Conservation (phyloP, 2,329 filamentous ascomycete species). For the Xenoacremonium recifei region DNA sequence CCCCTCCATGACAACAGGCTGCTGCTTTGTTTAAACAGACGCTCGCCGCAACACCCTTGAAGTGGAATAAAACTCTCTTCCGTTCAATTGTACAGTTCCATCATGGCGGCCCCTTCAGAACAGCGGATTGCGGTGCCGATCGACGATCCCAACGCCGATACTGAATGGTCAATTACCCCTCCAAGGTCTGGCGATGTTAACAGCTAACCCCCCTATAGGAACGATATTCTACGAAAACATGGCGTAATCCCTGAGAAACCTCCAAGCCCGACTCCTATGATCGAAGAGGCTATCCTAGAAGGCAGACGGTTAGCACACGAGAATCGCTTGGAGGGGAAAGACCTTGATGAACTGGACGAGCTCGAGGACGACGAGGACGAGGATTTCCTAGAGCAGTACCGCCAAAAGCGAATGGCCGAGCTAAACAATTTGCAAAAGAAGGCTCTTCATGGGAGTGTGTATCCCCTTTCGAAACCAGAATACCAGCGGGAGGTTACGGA, state of each 20-base stretch:
- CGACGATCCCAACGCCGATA: constrained; percentile 94
- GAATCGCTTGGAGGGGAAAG: constrained; percentile 90
- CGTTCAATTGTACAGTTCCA: constrained; percentile 8
- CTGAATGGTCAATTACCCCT: constrained; percentile 69
- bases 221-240: constrained; percentile 96
- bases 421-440: constrained; percentile 72
- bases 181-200: constrained; percentile 10
- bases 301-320: constrained; percentile 83
- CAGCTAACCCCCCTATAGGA: constrained; percentile 58
- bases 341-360: constrained; percentile 88
- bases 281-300: constrained; percentile 89
- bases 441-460: constrained; percentile 84
- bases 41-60: too few species aligned
- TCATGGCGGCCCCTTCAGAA: constrained; percentile 61
- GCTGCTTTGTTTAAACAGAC: constrained; percentile 8
- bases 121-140: constrained; percentile 77
- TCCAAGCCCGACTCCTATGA: constrained; percentile 90
- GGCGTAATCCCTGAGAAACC: constrained; percentile 97
- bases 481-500: constrained; percentile 91
- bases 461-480: constrained; percentile 91
- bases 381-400: constrained; percentile 82
- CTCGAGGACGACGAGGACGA: constrained; percentile 97
- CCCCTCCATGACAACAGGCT: constrained; percentile 10
- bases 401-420: constrained; percentile 84
- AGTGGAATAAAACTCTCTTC: too few species aligned